Conservation (phyloP, 179 eudicot genomes). For the Vitellaria paradoxa region DNA sequence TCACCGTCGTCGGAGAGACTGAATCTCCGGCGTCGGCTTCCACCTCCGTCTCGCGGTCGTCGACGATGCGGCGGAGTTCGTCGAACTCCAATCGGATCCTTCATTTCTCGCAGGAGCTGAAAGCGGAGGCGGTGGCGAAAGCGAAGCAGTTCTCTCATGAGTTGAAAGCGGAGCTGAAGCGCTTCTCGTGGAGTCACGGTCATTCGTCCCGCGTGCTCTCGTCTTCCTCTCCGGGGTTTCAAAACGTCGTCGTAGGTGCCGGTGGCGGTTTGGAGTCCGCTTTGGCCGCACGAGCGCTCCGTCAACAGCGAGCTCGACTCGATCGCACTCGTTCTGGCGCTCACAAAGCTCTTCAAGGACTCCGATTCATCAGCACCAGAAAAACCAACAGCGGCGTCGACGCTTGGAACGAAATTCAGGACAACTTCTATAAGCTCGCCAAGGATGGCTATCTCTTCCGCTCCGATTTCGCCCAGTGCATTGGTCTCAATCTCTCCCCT, state of each 20-base stretch:
- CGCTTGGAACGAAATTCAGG: constrained; percentile 67
- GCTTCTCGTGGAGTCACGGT: constrained; percentile 64
- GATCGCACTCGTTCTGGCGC: constrained; percentile 88
- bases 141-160: constrained; percentile 79
- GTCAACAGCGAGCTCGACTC: constrained; percentile 65
- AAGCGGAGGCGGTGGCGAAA: constrained; percentile 55
- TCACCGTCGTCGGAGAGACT: neutral
- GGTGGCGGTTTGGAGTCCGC: constrained; percentile 40
- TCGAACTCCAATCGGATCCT: constrained; percentile 33
- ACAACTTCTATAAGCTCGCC: constrained; percentile 55
- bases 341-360: constrained; percentile 73
- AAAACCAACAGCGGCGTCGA: constrained; percentile 39
- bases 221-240: constrained; percentile 30
- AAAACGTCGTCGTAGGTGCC: constrained; percentile 1
- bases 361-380: constrained; percentile 62
- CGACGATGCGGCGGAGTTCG: constrained; percentile 58
- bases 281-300: constrained; percentile 66
- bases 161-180: constrained; percentile 44
- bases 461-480: constrained; percentile 87
- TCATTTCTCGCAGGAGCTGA: constrained; percentile 85
- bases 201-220: constrained; percentile 36
- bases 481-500: constrained; percentile 42
- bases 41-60: constrained; percentile 30
- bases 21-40: constrained; percentile 25
- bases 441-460: constrained; percentile 65